Conservation (phyloP, 1,139 yeast species). For the Casaregolazyma lundiana region DNA sequence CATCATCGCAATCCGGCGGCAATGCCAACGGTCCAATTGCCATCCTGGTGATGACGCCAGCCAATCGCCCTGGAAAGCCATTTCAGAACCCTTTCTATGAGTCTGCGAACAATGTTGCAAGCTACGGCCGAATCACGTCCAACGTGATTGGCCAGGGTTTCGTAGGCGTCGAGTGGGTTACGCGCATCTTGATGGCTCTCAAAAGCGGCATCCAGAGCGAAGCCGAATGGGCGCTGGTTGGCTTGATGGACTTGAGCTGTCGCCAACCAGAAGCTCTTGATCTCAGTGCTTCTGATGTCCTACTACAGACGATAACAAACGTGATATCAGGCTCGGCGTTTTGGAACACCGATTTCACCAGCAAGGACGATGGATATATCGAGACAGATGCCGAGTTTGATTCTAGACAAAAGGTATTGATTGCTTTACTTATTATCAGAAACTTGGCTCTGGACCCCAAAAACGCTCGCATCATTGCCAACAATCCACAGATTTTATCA, state of each 20-base stretch:
- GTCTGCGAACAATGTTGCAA: slow-evolving; percentile 5
- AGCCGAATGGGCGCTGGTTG: slow-evolving; percentile 60
- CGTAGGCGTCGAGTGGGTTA: slow-evolving; percentile 36
- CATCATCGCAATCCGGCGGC: slow-evolving; percentile 9
- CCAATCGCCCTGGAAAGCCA: slow-evolving; percentile 29
- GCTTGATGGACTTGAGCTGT: slow-evolving; percentile 54
- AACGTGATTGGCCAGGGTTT: slow-evolving; percentile 27
- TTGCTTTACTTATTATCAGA: slow-evolving; percentile 66
- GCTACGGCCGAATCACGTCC: slow-evolving; percentile 9
- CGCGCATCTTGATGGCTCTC: slow-evolving; percentile 60
- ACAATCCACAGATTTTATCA: slow-evolving; percentile 34
- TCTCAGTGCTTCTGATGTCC: slow-evolving; percentile 45
- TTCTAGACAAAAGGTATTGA: slow-evolving; percentile 47
- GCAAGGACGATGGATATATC: slow-evolving; percentile 16
- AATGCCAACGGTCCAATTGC: slow-evolving; percentile 24
- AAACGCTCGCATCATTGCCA: slow-evolving; percentile 75
- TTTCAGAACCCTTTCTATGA: slow-evolving; percentile 29
- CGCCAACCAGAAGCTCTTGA: slow-evolving; percentile 45
- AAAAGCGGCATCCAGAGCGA: slow-evolving; percentile 56
- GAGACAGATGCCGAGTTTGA: slow-evolving; percentile 29
- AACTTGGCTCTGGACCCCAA: slow-evolving; percentile 78
- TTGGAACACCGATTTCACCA: slow-evolving; percentile 1
- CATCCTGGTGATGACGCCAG: slow-evolving; percentile 34
- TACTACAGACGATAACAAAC: slow-evolving; percentile 47
- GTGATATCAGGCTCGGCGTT: slow-evolving; percentile 11